Evolutionary conservation across 1,139 yeast genomes (phyloP), one percentile per base, ranked within the genome.

Genomic region (Keqinozyma sinolaborantium): DNA sequence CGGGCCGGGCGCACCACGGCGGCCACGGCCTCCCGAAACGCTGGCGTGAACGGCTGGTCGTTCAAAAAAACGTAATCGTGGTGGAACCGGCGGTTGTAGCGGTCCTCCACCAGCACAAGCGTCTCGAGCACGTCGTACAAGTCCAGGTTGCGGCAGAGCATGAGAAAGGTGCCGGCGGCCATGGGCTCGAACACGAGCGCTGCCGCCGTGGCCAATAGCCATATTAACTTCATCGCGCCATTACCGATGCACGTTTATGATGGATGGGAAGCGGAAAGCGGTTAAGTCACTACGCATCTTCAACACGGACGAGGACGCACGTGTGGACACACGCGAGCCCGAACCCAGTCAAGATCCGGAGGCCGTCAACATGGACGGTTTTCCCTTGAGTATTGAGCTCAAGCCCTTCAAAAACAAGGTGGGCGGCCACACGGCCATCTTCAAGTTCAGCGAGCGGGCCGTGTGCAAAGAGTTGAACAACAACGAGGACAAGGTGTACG

Each of bases 351-450:
- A 18, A 10, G 21, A 18, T 18, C 21, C 21, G 7, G 21, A 18
- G 21, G 7, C 10, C 7, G 10, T 7, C 9, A 18, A 7, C 10
- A 18, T 18, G 21, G 21, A 10, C 10, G 21, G 21, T 7, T 18
- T 18, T 18, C 21, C 21, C 10, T 10, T 18, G 7, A 18, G 21
- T 18, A 18, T 18, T 18, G 21, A 18, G 10, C 21, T 18, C 7
- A 18, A 18, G 10, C 21, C 21, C 7, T 18, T 18, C 10, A 18
- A 18, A 18, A 90, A 92, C 52, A 85, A 85, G 51, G 98, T 94
- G 5, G 99, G 99, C 7, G 99, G 99, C 0, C 99, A 94, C 54
- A 92, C 97, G 0, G 97, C 97, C 2, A 88, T 94, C 29, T 94
- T 92, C 59, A 73, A 92, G 41, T 92, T 92, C 52, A 83, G 95